Percentiles rank a stretch among this genome's conserved stretches.
Evolutionary conservation across 768 basidiomycete species (phyloP).

Genomic region (Psilocybe tampanensis): DNA sequence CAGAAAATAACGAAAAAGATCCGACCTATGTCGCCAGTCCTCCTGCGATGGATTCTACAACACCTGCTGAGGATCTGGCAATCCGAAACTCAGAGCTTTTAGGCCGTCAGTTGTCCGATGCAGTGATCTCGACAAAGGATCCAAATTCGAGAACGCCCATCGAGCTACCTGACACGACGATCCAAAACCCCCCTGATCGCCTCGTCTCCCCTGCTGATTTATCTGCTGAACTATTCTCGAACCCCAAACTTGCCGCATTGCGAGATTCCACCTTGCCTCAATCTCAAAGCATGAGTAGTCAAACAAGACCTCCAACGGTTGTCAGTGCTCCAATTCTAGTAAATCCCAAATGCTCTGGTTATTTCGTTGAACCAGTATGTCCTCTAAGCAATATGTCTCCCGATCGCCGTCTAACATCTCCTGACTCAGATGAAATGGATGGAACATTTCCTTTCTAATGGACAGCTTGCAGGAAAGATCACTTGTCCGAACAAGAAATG

Average conservation of each 20-base stretch:
- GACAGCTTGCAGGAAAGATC: slow-evolving; percentile 86
- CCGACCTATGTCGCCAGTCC: background rate
- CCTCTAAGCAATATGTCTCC: background rate
- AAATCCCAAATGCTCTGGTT: slow-evolving; percentile 90
- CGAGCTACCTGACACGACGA: background rate
- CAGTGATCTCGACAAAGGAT: slow-evolving; percentile 33
- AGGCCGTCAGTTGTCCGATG: slow-evolving; percentile 45
- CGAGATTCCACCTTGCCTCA: slow-evolving; percentile 22
- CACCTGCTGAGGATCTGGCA: slow-evolving; percentile 19
- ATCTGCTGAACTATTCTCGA: slow-evolving; percentile 41
- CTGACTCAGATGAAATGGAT: slow-evolving; percentile 88
- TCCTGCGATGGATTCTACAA: slow-evolving; percentile 2
- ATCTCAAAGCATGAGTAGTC: background rate
- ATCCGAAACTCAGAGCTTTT: slow-evolving; percentile 36
- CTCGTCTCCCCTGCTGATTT: slow-evolving; percentile 41
- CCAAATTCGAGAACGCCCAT: slow-evolving; percentile 5
- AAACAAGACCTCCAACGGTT: slow-evolving; percentile 23
- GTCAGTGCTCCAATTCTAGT: slow-evolving; percentile 67
- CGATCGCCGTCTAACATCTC: background rate
- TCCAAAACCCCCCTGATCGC: slow-evolving; percentile 28
- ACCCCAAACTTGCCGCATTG: slow-evolving; percentile 45
- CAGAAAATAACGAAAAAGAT: slow-evolving; percentile 30
- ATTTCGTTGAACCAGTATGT: slow-evolving; percentile 94
- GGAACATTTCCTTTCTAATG: slow-evolving; percentile 77
- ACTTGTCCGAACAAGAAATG: slow-evolving; percentile 92